Evolutionary conservation across 257 asterid species (phyloP).

Genomic region (Scutellaria minor): DNA sequence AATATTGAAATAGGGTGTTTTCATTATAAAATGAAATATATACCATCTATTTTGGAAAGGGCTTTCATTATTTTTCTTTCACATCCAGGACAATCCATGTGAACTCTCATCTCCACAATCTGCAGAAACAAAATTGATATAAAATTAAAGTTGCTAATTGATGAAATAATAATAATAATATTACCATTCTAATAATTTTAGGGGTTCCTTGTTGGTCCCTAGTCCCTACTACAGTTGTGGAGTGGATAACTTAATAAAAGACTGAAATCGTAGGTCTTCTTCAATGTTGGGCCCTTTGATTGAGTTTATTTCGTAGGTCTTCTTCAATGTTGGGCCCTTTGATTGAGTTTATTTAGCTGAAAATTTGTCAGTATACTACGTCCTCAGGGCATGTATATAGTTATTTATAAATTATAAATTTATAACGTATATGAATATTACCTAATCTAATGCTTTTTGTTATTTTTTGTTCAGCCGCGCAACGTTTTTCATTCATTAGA

Average conservation of each 20-base stretch:
- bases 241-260: slow-evolving; percentile 1
- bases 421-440: no score
- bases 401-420: no score
- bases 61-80: slow-evolving; percentile 64
- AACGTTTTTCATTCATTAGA: not conserved
- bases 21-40: slow-evolving; percentile 1
- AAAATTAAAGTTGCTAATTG: not conserved
- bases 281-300: not conserved
- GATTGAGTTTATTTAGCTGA: not conserved
- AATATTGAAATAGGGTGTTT: not conserved
- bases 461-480: not conserved
- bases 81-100: slow-evolving; percentile 89
- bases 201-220: not conserved
- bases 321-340: not conserved
- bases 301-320: not conserved
- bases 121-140: slow-evolving; percentile 33
- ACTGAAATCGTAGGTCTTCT: not conserved
- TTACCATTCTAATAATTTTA: slow-evolving; percentile 4
- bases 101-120: slow-evolving; percentile 86
- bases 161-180: not conserved
- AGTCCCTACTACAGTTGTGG: slow-evolving; percentile 21
- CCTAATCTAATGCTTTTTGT: not conserved
- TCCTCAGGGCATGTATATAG: no score
- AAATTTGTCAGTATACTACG: no score
- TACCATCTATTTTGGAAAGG: slow-evolving; percentile 66